Conservation (phyloP, 305 asterid species). For the Solanum hybrid region DNA sequence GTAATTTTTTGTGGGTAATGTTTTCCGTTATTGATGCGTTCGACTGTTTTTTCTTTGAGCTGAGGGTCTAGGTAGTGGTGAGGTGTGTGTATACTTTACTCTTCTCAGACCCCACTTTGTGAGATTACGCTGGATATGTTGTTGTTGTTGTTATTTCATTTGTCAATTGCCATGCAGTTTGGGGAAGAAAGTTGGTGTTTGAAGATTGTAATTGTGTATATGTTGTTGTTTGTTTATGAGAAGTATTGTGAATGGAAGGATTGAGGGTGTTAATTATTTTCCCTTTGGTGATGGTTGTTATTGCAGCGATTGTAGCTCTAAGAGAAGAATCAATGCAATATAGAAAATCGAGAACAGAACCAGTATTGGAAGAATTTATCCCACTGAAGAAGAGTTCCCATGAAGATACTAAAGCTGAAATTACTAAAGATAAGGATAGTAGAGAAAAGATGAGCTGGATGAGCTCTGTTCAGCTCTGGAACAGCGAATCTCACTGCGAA, state of each 20-base stretch:
- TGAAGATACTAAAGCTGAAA: constrained; percentile 19
- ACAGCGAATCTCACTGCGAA: constrained; percentile 18
- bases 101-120: not conserved
- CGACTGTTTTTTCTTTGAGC: not conserved
- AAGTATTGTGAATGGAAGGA: not conserved
- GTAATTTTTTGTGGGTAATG: not conserved
- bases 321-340: constrained; percentile 31
- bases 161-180: not conserved
- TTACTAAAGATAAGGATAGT: constrained; percentile 25
- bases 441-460: constrained; percentile 61
- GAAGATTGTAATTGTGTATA: not conserved
- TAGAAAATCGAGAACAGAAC: constrained; percentile 27
- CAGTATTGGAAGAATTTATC: constrained; percentile 67
- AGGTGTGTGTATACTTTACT: not conserved
- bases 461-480: constrained; percentile 79
- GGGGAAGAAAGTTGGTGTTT: not conserved
- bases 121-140: not conserved
- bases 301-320: constrained; percentile 37
- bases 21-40: not conserved
- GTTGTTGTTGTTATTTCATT: not conserved
- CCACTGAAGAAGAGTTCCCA: constrained; percentile 44
- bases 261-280: not conserved
- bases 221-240: not conserved
- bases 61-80: not conserved
- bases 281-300: constrained; percentile 7